Evolutionary conservation across 208 protist species (phyloP), one percentile per base, ranked within the genome.

Genomic region (Leishmania braziliensis): DNA sequence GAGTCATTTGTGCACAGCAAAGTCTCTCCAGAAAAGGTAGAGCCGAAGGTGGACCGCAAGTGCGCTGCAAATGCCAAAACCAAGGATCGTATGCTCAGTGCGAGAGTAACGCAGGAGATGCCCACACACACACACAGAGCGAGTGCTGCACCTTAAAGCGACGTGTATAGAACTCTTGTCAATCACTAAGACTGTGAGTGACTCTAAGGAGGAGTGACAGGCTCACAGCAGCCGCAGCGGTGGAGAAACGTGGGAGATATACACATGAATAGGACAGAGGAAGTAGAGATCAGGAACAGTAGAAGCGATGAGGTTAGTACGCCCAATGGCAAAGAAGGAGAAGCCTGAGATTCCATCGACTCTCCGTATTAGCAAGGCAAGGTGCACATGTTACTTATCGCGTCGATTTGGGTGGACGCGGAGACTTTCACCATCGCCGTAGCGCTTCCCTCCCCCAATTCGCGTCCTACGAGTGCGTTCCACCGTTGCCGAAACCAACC

Each of bases 1-100:
- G 77, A 8, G 60, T 58, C 78, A 86, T 86, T 29, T 43, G 26
- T 12, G 46, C 23, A 62, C 51, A 36, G 29, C n/a, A 18, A 23
- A 33, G 39, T 6, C n/a, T 1, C 6, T 3, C 46, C 9, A n/a
- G 46, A 18, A 33, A 26, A 53, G 4, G 4, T 23, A 48, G 10
- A 23, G 18, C 9, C 33, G 18, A 62, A 43, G 18, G 29, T 48
- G 18, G 51, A 18, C 33, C 20, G 33, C 10, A 29, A 29, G 63
- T 43, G 58, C 9, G 26, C 26, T 29, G 26, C 26, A 12, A 33
- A 23, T 33, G 58, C 58, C 58, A 63, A 29, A 3, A 63, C 5
- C 0, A 33, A 63, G 26, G 58, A 63, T 14, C 58, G 12, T 33
- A n/a, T n/a, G 58, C 9, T 29, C 58, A 63, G 58, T 63, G 58